Evolutionary conservation across 768 basidiomycete species (phyloP).

Genomic region (Ramaria sp.): DNA sequence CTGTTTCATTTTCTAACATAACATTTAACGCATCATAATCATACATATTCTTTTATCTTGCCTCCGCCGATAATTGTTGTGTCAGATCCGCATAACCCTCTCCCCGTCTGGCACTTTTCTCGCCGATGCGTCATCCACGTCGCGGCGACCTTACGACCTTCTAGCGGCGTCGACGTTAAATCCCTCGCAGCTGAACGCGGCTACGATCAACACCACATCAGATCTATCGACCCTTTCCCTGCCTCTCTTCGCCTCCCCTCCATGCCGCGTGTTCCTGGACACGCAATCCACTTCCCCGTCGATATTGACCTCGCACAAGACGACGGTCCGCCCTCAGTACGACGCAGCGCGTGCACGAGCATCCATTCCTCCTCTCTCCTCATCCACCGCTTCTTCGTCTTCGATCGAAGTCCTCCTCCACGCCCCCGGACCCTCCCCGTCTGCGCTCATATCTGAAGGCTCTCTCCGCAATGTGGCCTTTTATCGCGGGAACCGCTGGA

Average conservation of each 20-base stretch:
- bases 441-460: conserved; percentile 44
- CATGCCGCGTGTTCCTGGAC: conserved; percentile 40
- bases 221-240: conserved; percentile 10
- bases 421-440: conserved; percentile 25
- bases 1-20: too few relatives aligned
- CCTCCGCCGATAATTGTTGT: conserved; percentile 25
- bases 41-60: conserved; percentile 13
- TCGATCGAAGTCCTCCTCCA: conserved; percentile 48
- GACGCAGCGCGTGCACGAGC: conserved; percentile 51
- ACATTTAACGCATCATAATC: too few relatives aligned
- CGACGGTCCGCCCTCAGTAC: conserved; percentile 51
- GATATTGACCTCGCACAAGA: conserved; percentile 58
- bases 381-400: conserved; percentile 11
- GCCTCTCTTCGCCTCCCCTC: background rate
- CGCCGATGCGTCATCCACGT: conserved; percentile 17
- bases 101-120: background rate
- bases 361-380: conserved; percentile 20
- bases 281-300: conserved; percentile 39
- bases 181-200: conserved; percentile 7
- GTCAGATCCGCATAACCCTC: conserved; percentile 11
- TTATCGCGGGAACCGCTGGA: conserved; percentile 43
- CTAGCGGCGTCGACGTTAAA: conserved; percentile 21
- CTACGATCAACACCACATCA: too few relatives aligned
- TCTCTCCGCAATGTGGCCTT: conserved; percentile 67
- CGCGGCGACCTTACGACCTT: conserved; percentile 27